Base-by-base conservation (phyloP, 2,329 filamentous ascomycete genomes). In the Nothopassalora personata region DNA sequence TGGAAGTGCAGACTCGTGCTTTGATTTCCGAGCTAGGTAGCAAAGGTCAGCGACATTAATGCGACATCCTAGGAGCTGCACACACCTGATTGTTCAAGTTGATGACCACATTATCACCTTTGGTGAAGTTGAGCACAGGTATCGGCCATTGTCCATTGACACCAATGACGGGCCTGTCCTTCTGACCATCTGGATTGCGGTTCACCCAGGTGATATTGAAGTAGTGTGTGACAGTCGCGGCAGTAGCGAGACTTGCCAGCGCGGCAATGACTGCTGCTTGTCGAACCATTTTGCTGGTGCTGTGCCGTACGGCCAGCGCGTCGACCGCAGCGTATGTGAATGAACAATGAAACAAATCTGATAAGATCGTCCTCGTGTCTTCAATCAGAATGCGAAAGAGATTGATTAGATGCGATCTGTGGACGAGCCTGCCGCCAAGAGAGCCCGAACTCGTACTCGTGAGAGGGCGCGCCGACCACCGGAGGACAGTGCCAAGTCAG, bases 91-190 rank as follows among this genome's bases (percentile, higher is more conserved):
- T 93, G 64, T 83, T 76, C 53, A 91, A 79, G 33, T 89, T 83
- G 47, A 91, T 83, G 3, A 90, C 72, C 8, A 94, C 72, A 1
- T 81, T 84, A 66, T 94, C 90, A 19, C 87, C 88, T 63, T 89
- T 85, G 64, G 89, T 90, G 62, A 85, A 84, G 63, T 89, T 83
- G 49, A 94, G 83, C 48, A 88, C 73, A 5, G 89, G 89, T 0
- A 89, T 81, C 0, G 90, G 90, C 73, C 89, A 91, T 69, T 87
- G 79, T 36, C 85, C 85, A 68, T 93, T 91, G 74, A 90, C 87
- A 46, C 86, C 83, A 54, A 91, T 82, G n/a, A 77, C 74, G 3
- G 78, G 75, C n/a, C 82, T 75, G 28, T 75, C 75, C 23, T 68
- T 63, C 59, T 78, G 68, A n/a, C 79, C 80, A 71, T 84, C 82